A percentile compares a stretch with the other conserved stretches of the same genome.
Evolutionary conservation across 306 rosid species (phyloP).

Genomic region (Comarum palustre): DNA sequence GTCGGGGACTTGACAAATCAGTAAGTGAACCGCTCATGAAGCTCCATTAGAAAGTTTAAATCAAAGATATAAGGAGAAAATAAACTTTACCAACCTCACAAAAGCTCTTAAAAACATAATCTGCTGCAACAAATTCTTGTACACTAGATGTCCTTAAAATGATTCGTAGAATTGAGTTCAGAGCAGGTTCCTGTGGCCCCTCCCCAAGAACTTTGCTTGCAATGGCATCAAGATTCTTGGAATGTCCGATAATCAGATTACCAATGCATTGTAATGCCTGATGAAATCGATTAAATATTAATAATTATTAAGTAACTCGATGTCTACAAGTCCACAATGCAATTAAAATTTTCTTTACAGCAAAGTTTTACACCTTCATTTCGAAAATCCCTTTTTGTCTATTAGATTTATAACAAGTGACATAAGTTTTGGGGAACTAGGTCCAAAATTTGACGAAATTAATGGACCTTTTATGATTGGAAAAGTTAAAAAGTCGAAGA

Average conservation of each 20-base stretch:
- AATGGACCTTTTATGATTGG: not conserved
- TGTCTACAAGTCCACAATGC: slow-evolving; percentile 2
- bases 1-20: not conserved
- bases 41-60: not conserved
- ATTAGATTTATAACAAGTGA: not conserved
- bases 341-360: not conserved
- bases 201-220: slow-evolving; percentile 85
- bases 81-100: slow-evolving; percentile 69
- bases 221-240: slow-evolving; percentile 66
- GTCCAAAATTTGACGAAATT: not conserved
- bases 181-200: slow-evolving; percentile 80
- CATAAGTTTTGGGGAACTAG: not conserved
- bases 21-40: not conserved
- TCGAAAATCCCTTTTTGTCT: not conserved
- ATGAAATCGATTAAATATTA: slow-evolving; percentile 20
- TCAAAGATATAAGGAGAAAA: not conserved
- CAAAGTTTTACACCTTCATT: not conserved
- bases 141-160: slow-evolving; percentile 78
- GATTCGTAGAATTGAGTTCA: slow-evolving; percentile 78
- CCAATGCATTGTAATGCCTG: slow-evolving; percentile 84
- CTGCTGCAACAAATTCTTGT: slow-evolving; percentile 85
- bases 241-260: slow-evolving; percentile 73
- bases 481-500: not conserved
- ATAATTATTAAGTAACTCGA: slow-evolving; percentile 5
- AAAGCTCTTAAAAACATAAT: slow-evolving; percentile 75